A percentile compares a stretch with the other conserved stretches of the same genome.
phyloP scores from a whole-genome alignment of 1,139 yeast genomes.

The Saccharomyces hybrid region DNA sequence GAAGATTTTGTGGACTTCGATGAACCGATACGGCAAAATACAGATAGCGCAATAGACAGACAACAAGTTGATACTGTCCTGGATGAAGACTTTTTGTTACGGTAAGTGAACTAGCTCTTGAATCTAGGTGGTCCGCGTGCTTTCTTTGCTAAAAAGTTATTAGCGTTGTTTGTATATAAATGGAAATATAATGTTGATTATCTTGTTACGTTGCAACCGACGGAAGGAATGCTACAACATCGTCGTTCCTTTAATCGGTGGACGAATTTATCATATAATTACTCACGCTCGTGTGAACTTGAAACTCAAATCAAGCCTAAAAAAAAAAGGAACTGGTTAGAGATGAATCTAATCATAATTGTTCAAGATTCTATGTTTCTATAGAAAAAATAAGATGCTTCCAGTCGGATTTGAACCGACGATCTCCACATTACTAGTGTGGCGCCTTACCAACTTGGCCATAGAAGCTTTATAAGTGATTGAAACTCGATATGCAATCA shows the following conservation, averaged over 20 bases:
- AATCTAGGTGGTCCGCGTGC: too few relatives aligned
- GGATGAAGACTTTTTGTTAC: background rate
- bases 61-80: background rate
- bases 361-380: too few relatives aligned
- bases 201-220: background rate
- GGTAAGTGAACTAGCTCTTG: background rate
- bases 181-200: background rate
- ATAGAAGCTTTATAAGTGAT: constrained; percentile 36
- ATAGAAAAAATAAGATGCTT: background rate
- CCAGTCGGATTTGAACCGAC: constrained; percentile 51
- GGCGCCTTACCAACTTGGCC: constrained; percentile 91
- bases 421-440: constrained; percentile 88
- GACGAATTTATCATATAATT: too few relatives aligned
- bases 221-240: too few relatives aligned
- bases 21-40: background rate
- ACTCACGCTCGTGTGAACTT: too few relatives aligned
- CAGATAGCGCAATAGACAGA: background rate
- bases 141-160: background rate
- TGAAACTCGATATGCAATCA: too few relatives aligned
- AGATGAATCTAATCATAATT: too few relatives aligned
- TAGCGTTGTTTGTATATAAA: background rate
- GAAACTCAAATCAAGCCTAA: background rate
- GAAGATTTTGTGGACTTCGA: background rate
- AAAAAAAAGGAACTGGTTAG: too few relatives aligned
- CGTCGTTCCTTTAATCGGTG: too few relatives aligned